Conservation (phyloP, 441 rosid genomes). For the Populus hybrid region DNA sequence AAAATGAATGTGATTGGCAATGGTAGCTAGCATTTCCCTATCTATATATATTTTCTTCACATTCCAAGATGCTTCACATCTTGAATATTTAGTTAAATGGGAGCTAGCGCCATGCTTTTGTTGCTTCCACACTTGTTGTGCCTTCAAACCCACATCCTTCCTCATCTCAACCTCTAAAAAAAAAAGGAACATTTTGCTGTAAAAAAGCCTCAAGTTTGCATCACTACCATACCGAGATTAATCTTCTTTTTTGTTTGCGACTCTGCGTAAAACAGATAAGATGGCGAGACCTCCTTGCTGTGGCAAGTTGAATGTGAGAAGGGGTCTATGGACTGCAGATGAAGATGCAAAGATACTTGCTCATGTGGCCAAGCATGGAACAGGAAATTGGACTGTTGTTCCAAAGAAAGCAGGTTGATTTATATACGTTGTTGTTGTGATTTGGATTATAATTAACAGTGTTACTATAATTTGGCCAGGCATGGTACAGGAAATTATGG, state of each 20-base stretch:
- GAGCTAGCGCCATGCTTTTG: conserved; percentile 38
- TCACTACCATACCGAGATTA: conserved; percentile 21
- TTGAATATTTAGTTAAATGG: conserved; percentile 33
- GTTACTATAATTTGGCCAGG: background rate
- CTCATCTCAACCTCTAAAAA: conserved; percentile 14
- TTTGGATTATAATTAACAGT: background rate
- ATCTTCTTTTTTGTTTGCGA: background rate
- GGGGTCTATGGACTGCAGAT: conserved; percentile 93
- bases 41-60: background rate
- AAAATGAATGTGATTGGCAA: no score
- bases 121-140: conserved; percentile 33
- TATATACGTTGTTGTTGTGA: background rate
- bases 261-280: conserved; percentile 8
- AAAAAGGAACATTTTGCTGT: background rate
- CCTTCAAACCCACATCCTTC: conserved; percentile 27
- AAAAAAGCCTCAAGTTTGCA: conserved; percentile 14
- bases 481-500: no score
- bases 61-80: conserved; percentile 26
- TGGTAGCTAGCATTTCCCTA: background rate
- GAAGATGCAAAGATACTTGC: conserved; percentile 91
- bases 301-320: conserved; percentile 72
- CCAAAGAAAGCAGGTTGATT: conserved; percentile 79
- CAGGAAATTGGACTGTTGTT: conserved; percentile 82
- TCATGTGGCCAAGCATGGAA: conserved; percentile 81
- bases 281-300: conserved; percentile 90